Base-by-base conservation (phyloP, 352 stramenopile species). In the Globisporangium barbulae region DNA sequence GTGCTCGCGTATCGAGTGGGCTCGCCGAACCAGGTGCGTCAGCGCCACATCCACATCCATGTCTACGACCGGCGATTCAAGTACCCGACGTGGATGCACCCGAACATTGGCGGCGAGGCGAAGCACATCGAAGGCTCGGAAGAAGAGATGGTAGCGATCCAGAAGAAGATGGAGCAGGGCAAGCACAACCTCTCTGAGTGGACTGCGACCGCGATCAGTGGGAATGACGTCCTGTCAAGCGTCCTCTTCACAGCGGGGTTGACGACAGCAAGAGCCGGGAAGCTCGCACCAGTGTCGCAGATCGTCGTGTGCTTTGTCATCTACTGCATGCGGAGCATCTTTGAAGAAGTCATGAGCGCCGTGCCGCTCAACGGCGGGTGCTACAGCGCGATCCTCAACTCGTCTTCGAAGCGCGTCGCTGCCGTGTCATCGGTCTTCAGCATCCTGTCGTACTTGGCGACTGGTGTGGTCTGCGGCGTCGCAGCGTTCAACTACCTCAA, bases 351-450 rank as follows among this genome's bases (percentile, higher is more conserved):
- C 41, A 78, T 95, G 59, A 89, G 73, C 49, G 87, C 88, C 5
- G 72, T 97, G 31, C 88, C 86, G 33, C 77, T 94, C 47, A 96
- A 96, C 71, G 89, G 89, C 39, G 89, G 89, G 35, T 90, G 79
- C 58, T 96, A 96, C 68, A 96, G 85, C 64, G 79, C 90, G 45
- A 76, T 96, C 35, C 71, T 97, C 33, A 95, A 97, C 69, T 85
- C 83, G n/a, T 89, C 84, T 8, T 85, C 71, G 25, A 97, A 96
- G 70, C 70, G 74, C 25, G 68, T 85, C 10, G 89, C 89, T 2
- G 81, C 83, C 6, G 68, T 93, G n/a, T 79, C 87, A 0, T 78
- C 88, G 19, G 78, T 74, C 17, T 88, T 97, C 58, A 80, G 79
- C 37, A 84, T 97, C 44, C 79, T 97, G 42, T 89, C 83, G 9